These are phyloP conservation scores for Calonectria hongkongensis DNA, from an alignment of 2,329 filamentous ascomycete genomes.

Conservation along the genomic window DNA sequence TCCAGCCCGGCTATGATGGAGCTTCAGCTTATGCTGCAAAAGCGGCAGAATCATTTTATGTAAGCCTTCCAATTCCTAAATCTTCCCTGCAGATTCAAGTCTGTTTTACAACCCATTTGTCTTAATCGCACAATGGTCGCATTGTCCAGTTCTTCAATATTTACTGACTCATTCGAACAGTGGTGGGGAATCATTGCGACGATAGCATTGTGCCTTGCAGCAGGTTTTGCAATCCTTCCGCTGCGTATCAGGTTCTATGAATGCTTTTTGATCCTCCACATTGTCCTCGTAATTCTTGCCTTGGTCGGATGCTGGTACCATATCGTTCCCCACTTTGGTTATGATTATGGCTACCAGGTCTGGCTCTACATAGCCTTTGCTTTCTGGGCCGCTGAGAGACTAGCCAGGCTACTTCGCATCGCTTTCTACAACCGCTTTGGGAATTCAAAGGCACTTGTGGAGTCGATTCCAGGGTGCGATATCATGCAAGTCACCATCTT, in stretches of 20 bases:
- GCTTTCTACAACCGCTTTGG: conserved; percentile 36
- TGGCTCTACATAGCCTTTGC: conserved; percentile 54
- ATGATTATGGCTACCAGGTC: conserved; percentile 66
- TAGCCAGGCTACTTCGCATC: conserved; percentile 43
- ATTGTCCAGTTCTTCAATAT: too few species aligned
- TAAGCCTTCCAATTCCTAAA: neutral
- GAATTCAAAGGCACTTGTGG: conserved; percentile 47
- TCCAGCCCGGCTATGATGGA: conserved; percentile 6
- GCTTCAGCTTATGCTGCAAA: conserved; percentile 5
- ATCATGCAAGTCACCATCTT: conserved; percentile 50
- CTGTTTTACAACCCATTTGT: too few species aligned
- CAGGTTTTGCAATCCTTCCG: conserved; percentile 58
- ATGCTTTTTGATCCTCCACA: conserved; percentile 65
- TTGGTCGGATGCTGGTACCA: conserved; percentile 66
- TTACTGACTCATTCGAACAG: conserved; percentile 40
- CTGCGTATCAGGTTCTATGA: conserved; percentile 63
- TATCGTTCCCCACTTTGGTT: conserved; percentile 58
- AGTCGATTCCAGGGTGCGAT: conserved; percentile 4
- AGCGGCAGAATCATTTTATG: neutral
- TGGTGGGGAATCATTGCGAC: conserved; percentile 64
- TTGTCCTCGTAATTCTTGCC: conserved; percentile 62
- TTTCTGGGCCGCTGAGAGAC: conserved; percentile 54
- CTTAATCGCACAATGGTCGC: too few species aligned
- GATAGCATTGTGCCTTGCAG: conserved; percentile 53
- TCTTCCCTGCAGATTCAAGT: too few species aligned